phyloP scores from a whole-genome alignment of 352 stramenopile species.

The Globisporangium parvum region DNA sequence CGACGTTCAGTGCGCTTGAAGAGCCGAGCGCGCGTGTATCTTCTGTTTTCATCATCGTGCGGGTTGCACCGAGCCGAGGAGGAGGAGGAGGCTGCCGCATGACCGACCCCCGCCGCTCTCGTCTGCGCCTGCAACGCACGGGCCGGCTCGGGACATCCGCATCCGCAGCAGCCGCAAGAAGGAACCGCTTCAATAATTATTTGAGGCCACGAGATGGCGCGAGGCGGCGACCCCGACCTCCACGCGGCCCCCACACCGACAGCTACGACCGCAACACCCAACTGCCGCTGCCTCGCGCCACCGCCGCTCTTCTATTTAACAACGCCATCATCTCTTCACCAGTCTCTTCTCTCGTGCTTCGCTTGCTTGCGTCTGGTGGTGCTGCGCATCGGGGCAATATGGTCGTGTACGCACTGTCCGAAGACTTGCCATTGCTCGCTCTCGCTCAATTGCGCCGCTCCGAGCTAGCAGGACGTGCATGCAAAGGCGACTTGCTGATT shows the following conservation, averaged over 20 bases:
- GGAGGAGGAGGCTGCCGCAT: neutral
- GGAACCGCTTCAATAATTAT: slow-evolving; percentile 18
- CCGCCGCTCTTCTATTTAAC: slow-evolving; percentile 1
- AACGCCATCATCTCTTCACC: neutral
- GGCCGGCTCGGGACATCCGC: too few relatives aligned
- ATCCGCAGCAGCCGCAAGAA: neutral
- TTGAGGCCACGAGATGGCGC: slow-evolving; percentile 5
- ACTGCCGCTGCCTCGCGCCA: too few relatives aligned
- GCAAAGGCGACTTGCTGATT: slow-evolving; percentile 2
- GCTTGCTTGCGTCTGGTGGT: neutral
- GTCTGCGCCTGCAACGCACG: too few relatives aligned
- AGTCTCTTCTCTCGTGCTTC: slow-evolving; percentile 1
- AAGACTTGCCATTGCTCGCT: neutral
- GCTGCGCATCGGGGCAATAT: slow-evolving; percentile 15
- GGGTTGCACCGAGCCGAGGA: neutral
- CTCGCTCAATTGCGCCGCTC: slow-evolving; percentile 2
- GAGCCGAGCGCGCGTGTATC: slow-evolving; percentile 10
- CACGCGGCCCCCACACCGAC: too few relatives aligned
- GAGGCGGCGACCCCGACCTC: too few relatives aligned
- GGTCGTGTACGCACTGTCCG: slow-evolving; percentile 27
- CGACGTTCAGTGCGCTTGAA: slow-evolving; percentile 1
- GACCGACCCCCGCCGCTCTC: neutral
- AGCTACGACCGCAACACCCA: too few relatives aligned
- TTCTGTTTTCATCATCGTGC: slow-evolving; percentile 12
- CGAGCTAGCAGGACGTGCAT: slow-evolving; percentile 2